Conservation (phyloP, 306 rosid species). For the Albizia julibrissin region DNA sequence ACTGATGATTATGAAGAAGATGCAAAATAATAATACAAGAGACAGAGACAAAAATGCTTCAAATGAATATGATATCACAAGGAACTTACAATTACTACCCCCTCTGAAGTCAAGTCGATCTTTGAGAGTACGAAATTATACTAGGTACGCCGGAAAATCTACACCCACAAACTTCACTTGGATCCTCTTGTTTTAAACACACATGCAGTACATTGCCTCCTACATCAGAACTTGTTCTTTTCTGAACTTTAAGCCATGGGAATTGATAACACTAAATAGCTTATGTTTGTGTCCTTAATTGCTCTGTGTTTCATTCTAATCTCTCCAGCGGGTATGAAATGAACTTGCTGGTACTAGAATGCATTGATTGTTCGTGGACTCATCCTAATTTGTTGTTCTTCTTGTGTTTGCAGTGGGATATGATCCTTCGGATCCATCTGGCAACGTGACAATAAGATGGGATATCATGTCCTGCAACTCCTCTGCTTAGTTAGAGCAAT, state of each 20-base stretch:
- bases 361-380: not conserved
- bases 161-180: not conserved
- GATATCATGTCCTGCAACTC: slow-evolving; percentile 68
- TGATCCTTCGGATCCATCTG: slow-evolving; percentile 71
- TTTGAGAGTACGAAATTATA: too few species aligned
- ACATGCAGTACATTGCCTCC: slow-evolving; percentile 13
- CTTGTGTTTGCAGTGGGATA: slow-evolving; percentile 49
- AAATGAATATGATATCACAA: slow-evolving; percentile 35
- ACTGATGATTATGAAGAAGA: slow-evolving; percentile 21
- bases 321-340: slow-evolving; percentile 48
- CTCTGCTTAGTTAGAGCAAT: too few species aligned
- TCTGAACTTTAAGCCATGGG: slow-evolving; percentile 40
- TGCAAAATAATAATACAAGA: slow-evolving; percentile 5
- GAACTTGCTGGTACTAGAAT: not conserved
- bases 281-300: slow-evolving; percentile 40
- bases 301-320: slow-evolving; percentile 41
- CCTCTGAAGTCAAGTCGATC: too few species aligned
- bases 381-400: slow-evolving; percentile 2
- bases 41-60: slow-evolving; percentile 38
- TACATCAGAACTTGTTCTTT: slow-evolving; percentile 31
- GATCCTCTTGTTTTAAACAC: slow-evolving; percentile 30
- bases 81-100: slow-evolving; percentile 42
- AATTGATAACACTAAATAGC: slow-evolving; percentile 12
- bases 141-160: too few species aligned
- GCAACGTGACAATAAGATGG: slow-evolving; percentile 72